Evolutionary conservation across 1,139 yeast species (phyloP).

Genomic region (Tardiomyces depauwii): DNA sequence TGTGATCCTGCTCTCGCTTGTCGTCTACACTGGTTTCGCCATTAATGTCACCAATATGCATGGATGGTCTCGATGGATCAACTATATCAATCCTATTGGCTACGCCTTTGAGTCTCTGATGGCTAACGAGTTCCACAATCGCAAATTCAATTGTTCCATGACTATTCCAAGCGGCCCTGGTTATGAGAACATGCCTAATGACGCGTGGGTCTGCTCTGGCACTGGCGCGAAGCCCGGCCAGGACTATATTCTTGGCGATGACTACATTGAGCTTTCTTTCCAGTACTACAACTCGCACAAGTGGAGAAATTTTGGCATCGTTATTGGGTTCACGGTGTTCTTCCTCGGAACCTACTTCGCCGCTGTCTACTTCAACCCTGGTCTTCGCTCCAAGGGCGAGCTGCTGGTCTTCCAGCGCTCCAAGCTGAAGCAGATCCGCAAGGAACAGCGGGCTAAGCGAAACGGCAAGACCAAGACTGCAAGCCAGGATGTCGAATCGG

Average conservation of each 20-base stretch:
- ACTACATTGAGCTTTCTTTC: constrained; percentile 37
- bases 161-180: constrained; percentile 44
- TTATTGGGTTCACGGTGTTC: constrained; percentile 42
- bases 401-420: constrained; percentile 51
- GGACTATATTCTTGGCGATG: constrained; percentile 43
- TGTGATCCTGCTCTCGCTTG: constrained; percentile 45
- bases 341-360: constrained; percentile 45
- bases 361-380: constrained; percentile 55
- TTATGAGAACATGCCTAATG: constrained; percentile 31
- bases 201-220: constrained; percentile 43
- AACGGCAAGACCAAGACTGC: constrained; percentile 16
- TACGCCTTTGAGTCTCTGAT: constrained; percentile 60
- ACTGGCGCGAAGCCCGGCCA: constrained; percentile 57
- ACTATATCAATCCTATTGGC: constrained; percentile 59
- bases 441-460: constrained; percentile 19
- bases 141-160: constrained; percentile 32
- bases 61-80: constrained; percentile 76
- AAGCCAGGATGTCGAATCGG: constrained; percentile 18
- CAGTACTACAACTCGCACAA: constrained; percentile 45
- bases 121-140: constrained; percentile 46
- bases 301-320: constrained; percentile 81
- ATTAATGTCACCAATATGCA: constrained; percentile 57
- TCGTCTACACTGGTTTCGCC: constrained; percentile 69
- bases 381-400: constrained; percentile 78
- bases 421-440: constrained; percentile 22